A percentile compares a stretch with the other conserved stretches of the same genome.
Conservation (phyloP, 305 asterid genomes). For the Solanum hybrid region DNA sequence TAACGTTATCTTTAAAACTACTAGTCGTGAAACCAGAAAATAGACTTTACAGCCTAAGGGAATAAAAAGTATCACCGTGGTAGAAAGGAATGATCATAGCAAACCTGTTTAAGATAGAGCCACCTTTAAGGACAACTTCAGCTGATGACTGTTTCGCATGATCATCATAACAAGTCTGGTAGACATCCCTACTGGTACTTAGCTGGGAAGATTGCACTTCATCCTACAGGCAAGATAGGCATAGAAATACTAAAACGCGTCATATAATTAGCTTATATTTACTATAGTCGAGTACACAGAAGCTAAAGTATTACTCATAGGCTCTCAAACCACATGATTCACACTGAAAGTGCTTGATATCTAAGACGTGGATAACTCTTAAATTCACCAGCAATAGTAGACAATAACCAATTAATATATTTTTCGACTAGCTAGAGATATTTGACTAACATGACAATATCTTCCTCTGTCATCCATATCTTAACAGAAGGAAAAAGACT, state of each 20-base stretch:
- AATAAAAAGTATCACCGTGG: not conserved
- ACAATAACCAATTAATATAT: not conserved
- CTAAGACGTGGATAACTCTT: not conserved
- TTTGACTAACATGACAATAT: not conserved
- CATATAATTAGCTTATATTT: not conserved
- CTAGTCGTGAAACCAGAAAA: not conserved
- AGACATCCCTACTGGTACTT: conserved; percentile 13
- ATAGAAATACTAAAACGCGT: not conserved
- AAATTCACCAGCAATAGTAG: not conserved
- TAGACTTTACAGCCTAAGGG: not conserved
- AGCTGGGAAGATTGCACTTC: conserved; percentile 17
- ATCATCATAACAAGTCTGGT: conserved; percentile 20
- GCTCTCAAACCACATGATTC: not conserved
- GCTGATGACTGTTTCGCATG: conserved; percentile 12
- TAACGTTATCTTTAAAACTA: not conserved
- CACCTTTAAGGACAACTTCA: conserved; percentile 6
- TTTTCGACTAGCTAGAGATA: not conserved
- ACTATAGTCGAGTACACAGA: not conserved
- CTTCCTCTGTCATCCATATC: not conserved
- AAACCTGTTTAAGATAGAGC: conserved; percentile 3
- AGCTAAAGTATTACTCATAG: not conserved
- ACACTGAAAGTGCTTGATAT: not conserved
- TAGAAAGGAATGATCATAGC: not conserved
- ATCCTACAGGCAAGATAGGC: conserved; percentile 14
- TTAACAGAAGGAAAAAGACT: not conserved